These are phyloP conservation scores for Vanderwaltozyma polyspora DNA, from an alignment of 805 yeast species.

Conservation along the genomic window DNA sequence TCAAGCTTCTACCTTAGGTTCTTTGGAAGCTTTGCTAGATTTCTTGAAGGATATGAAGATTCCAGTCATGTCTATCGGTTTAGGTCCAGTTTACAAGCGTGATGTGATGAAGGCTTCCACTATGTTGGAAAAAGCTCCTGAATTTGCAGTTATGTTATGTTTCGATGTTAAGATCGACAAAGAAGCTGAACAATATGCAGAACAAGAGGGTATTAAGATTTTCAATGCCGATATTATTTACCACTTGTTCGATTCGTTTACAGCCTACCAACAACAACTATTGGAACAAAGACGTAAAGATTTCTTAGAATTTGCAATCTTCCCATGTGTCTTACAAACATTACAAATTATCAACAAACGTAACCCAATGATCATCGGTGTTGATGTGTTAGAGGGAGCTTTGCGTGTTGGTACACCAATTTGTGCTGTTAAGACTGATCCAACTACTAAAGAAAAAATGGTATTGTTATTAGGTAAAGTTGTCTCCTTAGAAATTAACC, in stretches of 20 bases:
- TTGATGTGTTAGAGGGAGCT: slow-evolving; percentile 87
- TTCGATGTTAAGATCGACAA: slow-evolving; percentile 95
- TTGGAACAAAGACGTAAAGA: slow-evolving; percentile 86
- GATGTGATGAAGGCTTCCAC: slow-evolving; percentile 97
- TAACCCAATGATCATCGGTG: slow-evolving; percentile 99
- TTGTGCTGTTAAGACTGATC: slow-evolving; percentile 84
- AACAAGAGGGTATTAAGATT: slow-evolving; percentile 80
- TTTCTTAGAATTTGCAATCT: slow-evolving; percentile 76
- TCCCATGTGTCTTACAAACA: slow-evolving; percentile 92
- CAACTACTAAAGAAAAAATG: slow-evolving; percentile 64
- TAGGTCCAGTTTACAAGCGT: slow-evolving; percentile 96
- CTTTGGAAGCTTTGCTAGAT: slow-evolving; percentile 91
- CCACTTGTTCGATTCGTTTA: slow-evolving; percentile 90
- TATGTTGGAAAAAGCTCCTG: slow-evolving; percentile 94
- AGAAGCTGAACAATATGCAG: slow-evolving; percentile 97
- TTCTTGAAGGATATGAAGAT: slow-evolving; percentile 97
- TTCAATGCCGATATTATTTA: slow-evolving; percentile 95
- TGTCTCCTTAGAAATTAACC: slow-evolving; percentile 89
- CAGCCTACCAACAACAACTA: slow-evolving; percentile 80
- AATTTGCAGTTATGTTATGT: slow-evolving; percentile 94
- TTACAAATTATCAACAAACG: slow-evolving; percentile 95
- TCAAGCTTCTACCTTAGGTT: slow-evolving; percentile 97
- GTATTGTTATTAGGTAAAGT: slow-evolving; percentile 74
- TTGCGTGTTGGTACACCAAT: slow-evolving; percentile 90
- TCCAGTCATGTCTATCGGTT: slow-evolving; percentile 96